Base-by-base conservation (phyloP, 306 rosid genomes). In the Luffa acutangula region DNA sequence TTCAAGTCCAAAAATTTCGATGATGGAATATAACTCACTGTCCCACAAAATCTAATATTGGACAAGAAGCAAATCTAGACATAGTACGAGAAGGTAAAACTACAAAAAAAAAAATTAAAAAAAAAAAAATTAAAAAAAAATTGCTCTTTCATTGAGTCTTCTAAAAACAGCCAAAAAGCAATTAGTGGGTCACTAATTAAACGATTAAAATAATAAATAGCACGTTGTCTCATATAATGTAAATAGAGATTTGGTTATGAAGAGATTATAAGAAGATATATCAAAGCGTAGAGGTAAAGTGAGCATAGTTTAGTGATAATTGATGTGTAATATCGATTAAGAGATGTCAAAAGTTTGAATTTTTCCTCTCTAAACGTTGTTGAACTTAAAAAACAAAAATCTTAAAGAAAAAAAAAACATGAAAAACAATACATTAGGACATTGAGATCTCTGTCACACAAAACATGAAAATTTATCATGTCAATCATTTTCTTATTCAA, bases 11-110 rank as follows among this genome's bases (percentile, higher is more conserved):
- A 77, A 41, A 33, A 58, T 78, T 74, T 51, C 3, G 76, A 81
- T 25, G 77, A 81, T 65, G 84, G 85, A 84, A 85, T 85, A 84
- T 65, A 73, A 60, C 62, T 78, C 57, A 52, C 20, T 88, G 84
- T 46, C 88, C 92, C 85, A 81, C 89, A 89, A 80, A 83, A 90
- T 85, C 85, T 85, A 70, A 75, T 65, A 66, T 59, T 75, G 84
- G 82, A 84, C 81, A 87, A 77, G 78, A 85, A 78, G 83, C 79
- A 85, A 85, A 86, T 86, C 78, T 80, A 84, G 76, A 85, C 85
- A 84, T 84, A 87, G 85, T 82, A 84, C 88, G 85, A 76, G 85
- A 76, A 74, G 74, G 39, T 66, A 84, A 82, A 69, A 71, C 17
- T 51, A 78, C 75, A 67, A 84, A 67, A 84, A 63, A n/a, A n/a